Percentiles rank a stretch among this genome's conserved stretches.
Conservation (phyloP, 495 filamentous ascomycete species). For the Aspergillus baeticus region DNA sequence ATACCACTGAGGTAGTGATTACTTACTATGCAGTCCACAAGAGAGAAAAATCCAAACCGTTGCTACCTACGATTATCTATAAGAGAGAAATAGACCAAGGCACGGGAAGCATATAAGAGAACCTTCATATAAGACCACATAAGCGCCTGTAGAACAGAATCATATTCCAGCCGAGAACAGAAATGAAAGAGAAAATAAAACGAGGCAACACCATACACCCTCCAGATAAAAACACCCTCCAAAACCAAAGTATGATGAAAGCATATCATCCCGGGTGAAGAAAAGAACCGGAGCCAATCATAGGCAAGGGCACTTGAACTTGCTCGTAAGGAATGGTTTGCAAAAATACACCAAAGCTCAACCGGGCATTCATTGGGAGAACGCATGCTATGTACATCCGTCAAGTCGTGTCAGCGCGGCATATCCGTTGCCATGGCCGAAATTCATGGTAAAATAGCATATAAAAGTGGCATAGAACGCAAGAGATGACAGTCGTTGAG, state of each 20-base stretch:
- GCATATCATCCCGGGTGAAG: conserved; percentile 15
- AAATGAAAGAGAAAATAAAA: background rate
- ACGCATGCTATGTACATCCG: conserved; percentile 29
- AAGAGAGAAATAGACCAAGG: conserved; percentile 5
- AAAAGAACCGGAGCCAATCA: too few species aligned
- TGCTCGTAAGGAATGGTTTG: background rate
- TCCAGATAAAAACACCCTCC: conserved; percentile 19
- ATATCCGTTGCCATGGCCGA: conserved; percentile 4
- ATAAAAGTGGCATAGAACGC: conserved; percentile 4
- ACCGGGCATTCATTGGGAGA: conserved; percentile 7
- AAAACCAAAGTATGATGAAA: conserved; percentile 17
- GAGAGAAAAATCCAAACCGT: conserved; percentile 8
- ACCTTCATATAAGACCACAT: conserved; percentile 1
- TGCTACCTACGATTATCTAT: conserved; percentile 14
- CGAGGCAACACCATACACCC: conserved; percentile 28
- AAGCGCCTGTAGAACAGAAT: conserved; percentile 10
- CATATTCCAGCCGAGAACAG: conserved; percentile 10
- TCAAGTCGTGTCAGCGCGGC: conserved; percentile 23
- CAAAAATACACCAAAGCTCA: conserved; percentile 18
- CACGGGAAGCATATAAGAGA: background rate
- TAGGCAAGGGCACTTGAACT: too few species aligned
- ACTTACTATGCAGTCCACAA: background rate
- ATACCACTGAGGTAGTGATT: too few species aligned
- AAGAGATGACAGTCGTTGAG: background rate
- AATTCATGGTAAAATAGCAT: background rate